phyloP scores from a whole-genome alignment of 2,329 filamentous ascomycete species.

The Fusarium phyllophilum region DNA sequence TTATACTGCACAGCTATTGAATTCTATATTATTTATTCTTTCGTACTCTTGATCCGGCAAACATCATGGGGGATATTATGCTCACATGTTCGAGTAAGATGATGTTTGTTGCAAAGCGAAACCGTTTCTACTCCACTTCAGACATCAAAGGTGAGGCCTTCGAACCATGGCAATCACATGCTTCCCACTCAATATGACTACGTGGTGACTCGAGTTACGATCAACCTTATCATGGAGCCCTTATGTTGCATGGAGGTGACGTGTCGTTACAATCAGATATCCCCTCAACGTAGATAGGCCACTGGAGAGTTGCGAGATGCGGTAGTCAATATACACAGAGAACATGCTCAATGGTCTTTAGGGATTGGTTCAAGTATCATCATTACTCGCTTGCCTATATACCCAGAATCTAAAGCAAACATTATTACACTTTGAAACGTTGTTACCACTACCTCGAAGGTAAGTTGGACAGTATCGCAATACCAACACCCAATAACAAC shows the following conservation, averaged over 20 bases:
- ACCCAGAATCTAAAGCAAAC: background rate
- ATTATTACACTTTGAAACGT: background rate
- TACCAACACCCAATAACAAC: slow-evolving; percentile 38
- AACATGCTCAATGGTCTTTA: background rate
- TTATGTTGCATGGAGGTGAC: background rate
- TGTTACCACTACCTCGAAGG: background rate
- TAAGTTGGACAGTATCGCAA: slow-evolving; percentile 27
- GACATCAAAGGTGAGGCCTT: background rate
- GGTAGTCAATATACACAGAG: background rate
- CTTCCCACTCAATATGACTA: background rate
- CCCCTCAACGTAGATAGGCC: background rate
- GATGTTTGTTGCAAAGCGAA: background rate
- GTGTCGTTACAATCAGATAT: background rate
- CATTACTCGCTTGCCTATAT: background rate
- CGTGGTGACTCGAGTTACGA: background rate
- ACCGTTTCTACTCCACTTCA: background rate
- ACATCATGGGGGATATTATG: too few species aligned
- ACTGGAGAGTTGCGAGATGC: background rate
- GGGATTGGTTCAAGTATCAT: background rate
- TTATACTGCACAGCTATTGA: background rate
- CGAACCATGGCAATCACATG: background rate
- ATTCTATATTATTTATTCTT: background rate
- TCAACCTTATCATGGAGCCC: background rate
- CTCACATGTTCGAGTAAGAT: background rate
- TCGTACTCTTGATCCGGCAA: background rate